Evolutionary conservation across 75 land plant genomes (phyloP).

Genomic region (Pseudotsuga menziesii): DNA sequence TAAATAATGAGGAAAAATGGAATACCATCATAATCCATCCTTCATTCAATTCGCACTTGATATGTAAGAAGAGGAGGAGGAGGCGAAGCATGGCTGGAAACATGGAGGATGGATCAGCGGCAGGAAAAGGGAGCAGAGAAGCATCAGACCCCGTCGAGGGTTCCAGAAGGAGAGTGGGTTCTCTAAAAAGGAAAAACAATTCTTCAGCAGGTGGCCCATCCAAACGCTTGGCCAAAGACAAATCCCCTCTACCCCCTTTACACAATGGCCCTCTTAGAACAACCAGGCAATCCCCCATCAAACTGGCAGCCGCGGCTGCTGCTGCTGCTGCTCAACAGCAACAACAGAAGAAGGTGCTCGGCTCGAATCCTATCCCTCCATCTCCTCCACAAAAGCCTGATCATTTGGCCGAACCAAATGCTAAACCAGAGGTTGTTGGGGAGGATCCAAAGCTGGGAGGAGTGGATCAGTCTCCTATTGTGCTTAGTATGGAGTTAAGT

Average conservation of each 20-base stretch:
- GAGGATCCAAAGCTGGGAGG: slow-evolving; percentile 1
- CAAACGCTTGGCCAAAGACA: slow-evolving; percentile 43
- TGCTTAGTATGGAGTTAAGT: slow-evolving; percentile 33
- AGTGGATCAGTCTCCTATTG: slow-evolving; percentile 18
- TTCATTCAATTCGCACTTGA: slow-evolving; percentile 3
- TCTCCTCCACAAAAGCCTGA: background rate
- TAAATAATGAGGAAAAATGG: background rate
- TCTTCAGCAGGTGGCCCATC: slow-evolving; percentile 16
- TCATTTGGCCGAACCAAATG: background rate
- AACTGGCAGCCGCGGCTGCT: slow-evolving; percentile 10
- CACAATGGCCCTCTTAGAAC: slow-evolving; percentile 47
- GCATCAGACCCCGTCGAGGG: background rate
- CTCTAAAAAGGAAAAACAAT: background rate
- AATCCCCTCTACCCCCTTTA: slow-evolving; percentile 8
- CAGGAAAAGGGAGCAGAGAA: background rate
- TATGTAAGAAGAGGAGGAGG: slow-evolving; percentile 1
- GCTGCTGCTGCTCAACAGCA: background rate
- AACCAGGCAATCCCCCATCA: slow-evolving; percentile 40
- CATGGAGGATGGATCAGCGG: slow-evolving; percentile 1
- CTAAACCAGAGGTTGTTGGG: background rate
- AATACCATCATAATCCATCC: background rate
- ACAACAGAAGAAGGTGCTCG: background rate
- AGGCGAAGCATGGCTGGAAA: background rate
- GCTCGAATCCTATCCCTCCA: background rate
- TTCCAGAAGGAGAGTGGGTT: background rate